phyloP scores from a whole-genome alignment of 2,329 filamentous ascomycete genomes.

The Colletotrichum godetiae region DNA sequence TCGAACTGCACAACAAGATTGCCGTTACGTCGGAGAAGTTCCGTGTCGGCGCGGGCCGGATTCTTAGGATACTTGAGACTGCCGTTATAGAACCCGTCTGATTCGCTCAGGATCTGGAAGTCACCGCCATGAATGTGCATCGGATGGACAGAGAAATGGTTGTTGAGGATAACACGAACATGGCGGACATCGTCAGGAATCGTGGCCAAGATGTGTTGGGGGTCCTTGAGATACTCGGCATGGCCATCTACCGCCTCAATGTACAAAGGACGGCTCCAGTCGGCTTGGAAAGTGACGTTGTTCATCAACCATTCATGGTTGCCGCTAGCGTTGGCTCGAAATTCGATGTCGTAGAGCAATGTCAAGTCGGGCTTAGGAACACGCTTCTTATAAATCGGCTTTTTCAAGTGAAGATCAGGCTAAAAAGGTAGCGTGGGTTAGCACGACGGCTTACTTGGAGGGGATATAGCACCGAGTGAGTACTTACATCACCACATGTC shows the following conservation, averaged over 20 bases:
- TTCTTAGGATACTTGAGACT: constrained; percentile 19
- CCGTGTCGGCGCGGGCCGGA: constrained; percentile 23
- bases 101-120: constrained; percentile 60
- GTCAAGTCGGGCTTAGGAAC: constrained; percentile 16
- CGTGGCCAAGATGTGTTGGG: constrained; percentile 20
- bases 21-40: constrained; percentile 18
- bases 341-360: constrained; percentile 8
- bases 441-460: neutral
- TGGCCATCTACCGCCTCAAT: constrained; percentile 21
- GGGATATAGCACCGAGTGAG: too few species aligned
- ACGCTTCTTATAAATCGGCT: constrained; percentile 25
- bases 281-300: constrained; percentile 24
- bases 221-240: constrained; percentile 13
- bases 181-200: constrained; percentile 26
- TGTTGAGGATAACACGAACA: constrained; percentile 70
- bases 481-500: constrained; percentile 22
- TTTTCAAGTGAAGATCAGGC: constrained; percentile 8
- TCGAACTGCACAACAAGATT: constrained; percentile 58
- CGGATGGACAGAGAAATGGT: constrained; percentile 68
- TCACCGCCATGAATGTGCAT: constrained; percentile 74
- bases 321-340: constrained; percentile 9
- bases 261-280: constrained; percentile 24
- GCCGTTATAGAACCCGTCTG: constrained; percentile 44
- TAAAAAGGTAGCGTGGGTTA: neutral
- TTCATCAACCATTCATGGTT: constrained; percentile 29